These are phyloP conservation scores for Oryza glaberrima DNA, from an alignment of 176 grass and related monocot genomes.

Conservation along the genomic window DNA sequence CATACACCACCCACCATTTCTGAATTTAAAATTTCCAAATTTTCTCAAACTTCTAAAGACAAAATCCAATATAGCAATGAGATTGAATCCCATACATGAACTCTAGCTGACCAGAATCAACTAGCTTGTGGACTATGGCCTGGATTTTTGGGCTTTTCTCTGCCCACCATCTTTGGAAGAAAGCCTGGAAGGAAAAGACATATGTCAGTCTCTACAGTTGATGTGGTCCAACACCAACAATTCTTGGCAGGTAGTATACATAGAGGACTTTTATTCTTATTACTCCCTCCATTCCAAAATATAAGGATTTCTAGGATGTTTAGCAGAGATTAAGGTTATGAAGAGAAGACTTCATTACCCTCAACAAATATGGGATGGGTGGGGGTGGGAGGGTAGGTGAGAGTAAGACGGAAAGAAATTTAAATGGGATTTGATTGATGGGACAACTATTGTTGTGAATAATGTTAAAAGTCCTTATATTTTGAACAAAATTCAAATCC, in stretches of 20 bases:
- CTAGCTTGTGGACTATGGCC: constrained; percentile 59
- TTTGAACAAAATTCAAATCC: no score
- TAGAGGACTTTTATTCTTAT: not conserved
- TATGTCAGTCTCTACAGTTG: constrained; percentile 9
- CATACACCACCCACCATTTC: constrained; percentile 99
- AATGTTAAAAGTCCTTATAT: no score
- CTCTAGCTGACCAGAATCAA: constrained; percentile 79
- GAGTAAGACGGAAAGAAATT: no score
- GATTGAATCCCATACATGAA: constrained; percentile 69
- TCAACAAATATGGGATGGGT: no score
- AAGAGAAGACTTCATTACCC: no score
- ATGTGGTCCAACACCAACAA: constrained; percentile 25
- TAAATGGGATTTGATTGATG: no score
- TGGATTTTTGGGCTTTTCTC: constrained; percentile 73
- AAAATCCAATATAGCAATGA: constrained; percentile 22
- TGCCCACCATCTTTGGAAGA: constrained; percentile 98
- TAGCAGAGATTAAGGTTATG: no score
- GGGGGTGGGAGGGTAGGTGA: no score
- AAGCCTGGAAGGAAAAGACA: constrained; percentile 59
- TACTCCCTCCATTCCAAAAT: no score
- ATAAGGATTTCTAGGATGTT: no score
- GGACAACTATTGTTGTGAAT: no score
- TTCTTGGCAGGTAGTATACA: constrained; percentile 3
- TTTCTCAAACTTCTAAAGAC: constrained; percentile 20
- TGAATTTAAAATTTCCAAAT: constrained; percentile 39